phyloP scores from a whole-genome alignment of 148 eudicot species.

The Rhododendron williamsianum region DNA sequence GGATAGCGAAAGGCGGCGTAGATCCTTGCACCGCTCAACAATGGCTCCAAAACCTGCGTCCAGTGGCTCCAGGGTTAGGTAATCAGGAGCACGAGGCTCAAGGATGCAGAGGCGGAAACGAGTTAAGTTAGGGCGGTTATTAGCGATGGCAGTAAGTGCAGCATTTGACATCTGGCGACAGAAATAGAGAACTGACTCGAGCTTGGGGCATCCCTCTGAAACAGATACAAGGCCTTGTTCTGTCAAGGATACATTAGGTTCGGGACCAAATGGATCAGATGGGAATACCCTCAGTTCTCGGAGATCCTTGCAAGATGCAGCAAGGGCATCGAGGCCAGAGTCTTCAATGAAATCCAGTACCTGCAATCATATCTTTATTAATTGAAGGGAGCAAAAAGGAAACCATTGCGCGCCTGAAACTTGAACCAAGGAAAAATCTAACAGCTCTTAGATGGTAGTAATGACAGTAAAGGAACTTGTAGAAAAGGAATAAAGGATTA shows the following conservation, averaged over 20 bases:
- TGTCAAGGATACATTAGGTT: conserved; percentile 68
- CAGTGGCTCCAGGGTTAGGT: conserved; percentile 66
- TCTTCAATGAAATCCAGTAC: conserved; percentile 92
- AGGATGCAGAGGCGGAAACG: conserved; percentile 79
- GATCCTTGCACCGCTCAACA: conserved; percentile 62
- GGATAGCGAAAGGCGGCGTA: conserved; percentile 72
- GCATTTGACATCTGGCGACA: conserved; percentile 91
- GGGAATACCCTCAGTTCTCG: conserved; percentile 79
- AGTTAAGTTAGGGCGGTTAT: conserved; percentile 63
- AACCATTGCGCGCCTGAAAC: neutral
- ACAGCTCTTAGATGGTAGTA: neutral
- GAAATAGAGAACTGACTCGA: conserved; percentile 75
- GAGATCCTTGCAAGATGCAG: conserved; percentile 72
- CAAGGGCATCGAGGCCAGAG: conserved; percentile 64
- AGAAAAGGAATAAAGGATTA: neutral
- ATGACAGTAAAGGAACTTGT: neutral
- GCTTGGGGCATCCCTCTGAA: conserved; percentile 81
- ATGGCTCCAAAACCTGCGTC: conserved; percentile 90
- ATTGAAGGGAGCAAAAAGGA: neutral
- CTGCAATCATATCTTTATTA: conserved; percentile 24
- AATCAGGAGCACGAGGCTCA: conserved; percentile 75
- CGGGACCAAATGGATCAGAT: conserved; percentile 73
- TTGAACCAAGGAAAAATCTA: neutral
- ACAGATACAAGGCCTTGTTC: conserved; percentile 86
- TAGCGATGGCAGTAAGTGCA: conserved; percentile 63